Conservation (phyloP, 441 rosid genomes). For the Eruca vesicaria region DNA sequence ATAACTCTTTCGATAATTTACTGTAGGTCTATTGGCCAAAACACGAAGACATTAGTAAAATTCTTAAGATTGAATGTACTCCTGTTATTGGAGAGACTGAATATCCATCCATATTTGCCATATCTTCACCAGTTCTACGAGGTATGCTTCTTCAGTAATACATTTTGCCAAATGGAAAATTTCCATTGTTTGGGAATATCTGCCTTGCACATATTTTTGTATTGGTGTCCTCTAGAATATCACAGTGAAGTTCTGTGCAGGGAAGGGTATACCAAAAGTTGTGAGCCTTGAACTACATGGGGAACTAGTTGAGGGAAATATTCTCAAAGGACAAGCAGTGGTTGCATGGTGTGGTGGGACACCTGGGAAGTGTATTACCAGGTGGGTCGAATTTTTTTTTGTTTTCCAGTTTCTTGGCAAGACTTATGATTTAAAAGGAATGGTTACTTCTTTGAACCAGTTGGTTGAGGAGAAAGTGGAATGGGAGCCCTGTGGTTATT, state of each 20-base stretch:
- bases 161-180: conserved; percentile 18
- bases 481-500: conserved; percentile 87
- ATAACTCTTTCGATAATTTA: conserved; percentile 9
- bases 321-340: conserved; percentile 66
- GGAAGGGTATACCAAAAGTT: conserved; percentile 95
- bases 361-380: conserved; percentile 91
- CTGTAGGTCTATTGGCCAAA: conserved; percentile 89
- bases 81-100: conserved; percentile 68
- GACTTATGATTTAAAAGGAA: conserved; percentile 7
- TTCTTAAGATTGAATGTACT: conserved; percentile 81
- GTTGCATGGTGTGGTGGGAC: conserved; percentile 99
- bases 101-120: conserved; percentile 77
- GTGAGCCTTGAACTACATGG: conserved; percentile 87
- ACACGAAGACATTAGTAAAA: conserved; percentile 74
- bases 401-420: not conserved
- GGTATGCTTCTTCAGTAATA: conserved; percentile 46
- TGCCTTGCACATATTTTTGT: conserved; percentile 7
- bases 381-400: conserved; percentile 43
- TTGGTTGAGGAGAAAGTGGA: conserved; percentile 98
- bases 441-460: conserved; percentile 28
- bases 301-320: conserved; percentile 84
- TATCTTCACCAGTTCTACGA: conserved; percentile 78
- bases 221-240: conserved; percentile 18
- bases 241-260: conserved; percentile 40
- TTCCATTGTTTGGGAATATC: not conserved